Conservation (phyloP, 163 green algal genomes). For the Volvox carteri region DNA sequence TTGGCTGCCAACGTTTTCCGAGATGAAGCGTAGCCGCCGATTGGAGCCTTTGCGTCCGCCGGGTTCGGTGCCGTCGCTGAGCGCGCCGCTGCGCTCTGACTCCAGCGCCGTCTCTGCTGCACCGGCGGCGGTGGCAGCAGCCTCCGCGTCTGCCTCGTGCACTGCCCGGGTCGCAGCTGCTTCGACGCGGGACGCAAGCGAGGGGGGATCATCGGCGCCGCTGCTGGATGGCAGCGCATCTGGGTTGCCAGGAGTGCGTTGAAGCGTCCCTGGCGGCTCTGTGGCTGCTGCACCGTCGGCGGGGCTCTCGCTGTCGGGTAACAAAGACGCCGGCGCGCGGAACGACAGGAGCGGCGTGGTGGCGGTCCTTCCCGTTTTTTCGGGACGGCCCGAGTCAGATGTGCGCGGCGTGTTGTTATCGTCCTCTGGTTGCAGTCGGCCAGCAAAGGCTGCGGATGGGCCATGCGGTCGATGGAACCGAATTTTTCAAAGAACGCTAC, state of each 20-base stretch:
- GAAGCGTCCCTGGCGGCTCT: not conserved
- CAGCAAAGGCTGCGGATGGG: constrained; percentile 5
- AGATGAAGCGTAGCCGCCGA: constrained; percentile 8
- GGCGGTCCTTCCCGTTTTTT: not conserved
- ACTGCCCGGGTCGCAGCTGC: constrained; percentile 13
- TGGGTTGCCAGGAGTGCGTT: not conserved
- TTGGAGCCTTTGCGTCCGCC: not conserved
- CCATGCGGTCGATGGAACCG: no score
- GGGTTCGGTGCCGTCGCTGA: not conserved
- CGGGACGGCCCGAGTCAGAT: not conserved
- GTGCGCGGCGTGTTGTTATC: not conserved
- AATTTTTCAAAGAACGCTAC: no score
- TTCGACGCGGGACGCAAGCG: not conserved
- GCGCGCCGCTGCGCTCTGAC: not conserved
- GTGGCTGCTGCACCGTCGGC: not conserved
- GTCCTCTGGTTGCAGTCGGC: not conserved
- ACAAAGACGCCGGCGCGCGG: not conserved
- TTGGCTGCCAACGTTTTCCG: not conserved
- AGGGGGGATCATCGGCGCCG: not conserved
- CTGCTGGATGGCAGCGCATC: not conserved
- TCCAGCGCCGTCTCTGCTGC: no score
- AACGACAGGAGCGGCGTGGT: not conserved
- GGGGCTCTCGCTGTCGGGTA: not conserved
- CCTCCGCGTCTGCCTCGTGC: constrained; percentile 12
- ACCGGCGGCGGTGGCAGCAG: no score